phyloP scores from a whole-genome alignment of 768 basidiomycete species.

The Naganishia vaughanmartiniae region DNA sequence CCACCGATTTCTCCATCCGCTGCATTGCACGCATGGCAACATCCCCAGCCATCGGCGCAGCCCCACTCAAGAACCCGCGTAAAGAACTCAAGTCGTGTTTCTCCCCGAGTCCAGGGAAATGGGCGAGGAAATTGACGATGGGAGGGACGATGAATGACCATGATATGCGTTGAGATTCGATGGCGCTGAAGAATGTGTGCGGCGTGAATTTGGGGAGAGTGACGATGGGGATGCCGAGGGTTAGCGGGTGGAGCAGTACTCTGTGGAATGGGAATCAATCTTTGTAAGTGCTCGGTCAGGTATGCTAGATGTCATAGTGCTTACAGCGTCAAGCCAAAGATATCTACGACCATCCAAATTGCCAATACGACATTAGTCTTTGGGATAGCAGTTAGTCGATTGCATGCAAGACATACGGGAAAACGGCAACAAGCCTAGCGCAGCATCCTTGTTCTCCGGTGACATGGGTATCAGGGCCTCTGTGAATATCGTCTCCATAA shows the following conservation, averaged over 20 bases:
- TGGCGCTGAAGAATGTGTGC: conserved; percentile 62
- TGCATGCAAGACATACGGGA: conserved; percentile 10
- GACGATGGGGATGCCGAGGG: conserved; percentile 47
- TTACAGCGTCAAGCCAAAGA: conserved; percentile 29
- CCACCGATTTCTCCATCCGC: conserved; percentile 42
- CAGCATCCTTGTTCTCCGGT: conserved; percentile 55
- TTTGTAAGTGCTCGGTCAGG: background rate
- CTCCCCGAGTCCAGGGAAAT: conserved; percentile 58
- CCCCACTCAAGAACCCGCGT: conserved; percentile 65
- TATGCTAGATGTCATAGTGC: background rate
- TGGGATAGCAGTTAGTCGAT: background rate
- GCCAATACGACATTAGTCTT: background rate
- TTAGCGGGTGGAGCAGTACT: conserved; percentile 47
- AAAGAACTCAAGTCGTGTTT: conserved; percentile 68
- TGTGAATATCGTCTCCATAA: conserved; percentile 30
- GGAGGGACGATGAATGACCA: conserved; percentile 60
- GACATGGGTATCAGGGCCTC: conserved; percentile 36
- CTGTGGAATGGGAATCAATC: background rate
- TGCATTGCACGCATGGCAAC: conserved; percentile 59
- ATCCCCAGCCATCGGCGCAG: conserved; percentile 71
- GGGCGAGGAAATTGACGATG: conserved; percentile 69
- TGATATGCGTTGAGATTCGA: conserved; percentile 67
- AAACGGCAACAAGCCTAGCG: conserved; percentile 68
- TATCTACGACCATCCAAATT: background rate
- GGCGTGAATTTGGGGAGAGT: conserved; percentile 69